Base-by-base conservation (phyloP, 2,329 filamentous ascomycete species). In the Venturia aucupariae region DNA sequence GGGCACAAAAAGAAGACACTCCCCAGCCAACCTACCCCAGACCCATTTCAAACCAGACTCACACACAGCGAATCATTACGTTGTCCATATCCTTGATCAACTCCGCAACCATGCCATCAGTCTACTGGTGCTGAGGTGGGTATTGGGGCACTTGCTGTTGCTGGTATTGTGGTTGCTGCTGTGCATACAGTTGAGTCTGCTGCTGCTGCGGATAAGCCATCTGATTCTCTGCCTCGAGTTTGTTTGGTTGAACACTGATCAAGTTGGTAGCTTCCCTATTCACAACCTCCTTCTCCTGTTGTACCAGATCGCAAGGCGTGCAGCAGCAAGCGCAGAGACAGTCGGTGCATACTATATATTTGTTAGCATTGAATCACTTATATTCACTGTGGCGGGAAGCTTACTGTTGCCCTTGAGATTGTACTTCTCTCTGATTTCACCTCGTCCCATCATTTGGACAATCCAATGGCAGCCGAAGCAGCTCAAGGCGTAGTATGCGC, bases 311-410 rank as follows among this genome's bases (percentile, higher is more conserved):
- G 66, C 73, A 75, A 15, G 71, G 71, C n/a, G 15, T 42, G 65
- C 73, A 75, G 68, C 70, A 74, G 68, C 71, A 74, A 4, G 73
- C 71, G 60, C 72, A 74, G 32, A 73, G 65, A 64, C 72, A 74
- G 64, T 74, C 73, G 15, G 67, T 71, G 67, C 72, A 74, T 11
- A 65, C 71, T 63, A n/a, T 57, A 4, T 3, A 42, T 13, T 41
- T 11, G 8, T 46, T 17, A 64, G 55, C n/a, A 27, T 19, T 15
- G 24, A 13, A n/a, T 24, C 24, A 41, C 8, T 19, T 22, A 1
- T 32, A 4, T 22, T 15, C 6, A 6, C 13, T 30, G 19, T 35
- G 42, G n/a, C 10, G 4, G 10, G 15, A 32, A 27, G 15, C 41
- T 35, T 48, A 61, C 60, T 35, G 51, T 72, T 72, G 46, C 72